Evolutionary conservation across 1,284 basidiomycete genomes (phyloP).

Genomic region (Sporisorium sorghi): DNA sequence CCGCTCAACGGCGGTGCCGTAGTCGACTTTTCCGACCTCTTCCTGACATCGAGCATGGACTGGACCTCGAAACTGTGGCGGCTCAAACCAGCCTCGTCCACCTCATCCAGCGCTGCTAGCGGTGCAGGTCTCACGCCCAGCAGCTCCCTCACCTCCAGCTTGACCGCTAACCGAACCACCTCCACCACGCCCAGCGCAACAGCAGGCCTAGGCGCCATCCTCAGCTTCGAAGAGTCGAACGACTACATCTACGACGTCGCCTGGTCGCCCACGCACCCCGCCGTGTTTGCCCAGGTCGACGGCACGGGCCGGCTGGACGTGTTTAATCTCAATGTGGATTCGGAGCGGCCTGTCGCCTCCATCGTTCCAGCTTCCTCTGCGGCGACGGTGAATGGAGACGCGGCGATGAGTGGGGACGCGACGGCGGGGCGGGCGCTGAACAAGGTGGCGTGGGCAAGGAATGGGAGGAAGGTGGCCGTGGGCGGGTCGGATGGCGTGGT

Average conservation of each 20-base stretch:
- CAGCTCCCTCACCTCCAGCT: not conserved
- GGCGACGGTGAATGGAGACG: not conserved
- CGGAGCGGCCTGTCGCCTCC: constrained; percentile 73
- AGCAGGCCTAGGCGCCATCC: constrained; percentile 15
- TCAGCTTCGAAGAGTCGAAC: constrained; percentile 86
- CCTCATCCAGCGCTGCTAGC: not conserved
- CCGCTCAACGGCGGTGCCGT: constrained; percentile 74
- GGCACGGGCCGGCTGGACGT: constrained; percentile 93
- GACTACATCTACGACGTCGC: constrained; percentile 99
- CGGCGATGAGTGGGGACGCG: not conserved
- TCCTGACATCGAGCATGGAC: constrained; percentile 75
- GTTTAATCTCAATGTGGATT: constrained; percentile 94
- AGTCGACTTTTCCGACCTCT: constrained; percentile 95
- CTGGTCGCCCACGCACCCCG: constrained; percentile 96
- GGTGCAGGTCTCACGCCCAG: not conserved
- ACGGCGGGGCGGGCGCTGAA: constrained; percentile 79
- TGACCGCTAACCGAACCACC: not conserved
- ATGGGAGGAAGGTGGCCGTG: constrained; percentile 83
- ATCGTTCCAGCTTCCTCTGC: not conserved
- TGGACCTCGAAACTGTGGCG: constrained; percentile 65
- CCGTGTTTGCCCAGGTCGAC: constrained; percentile 91
- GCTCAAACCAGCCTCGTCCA: constrained; percentile 20
- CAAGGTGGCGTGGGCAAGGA: constrained; percentile 94
- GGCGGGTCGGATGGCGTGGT: constrained; percentile 91
- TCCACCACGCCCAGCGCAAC: not conserved